Conservation (phyloP, 2,329 filamentous ascomycete species). For the Talaromyces sp. region DNA sequence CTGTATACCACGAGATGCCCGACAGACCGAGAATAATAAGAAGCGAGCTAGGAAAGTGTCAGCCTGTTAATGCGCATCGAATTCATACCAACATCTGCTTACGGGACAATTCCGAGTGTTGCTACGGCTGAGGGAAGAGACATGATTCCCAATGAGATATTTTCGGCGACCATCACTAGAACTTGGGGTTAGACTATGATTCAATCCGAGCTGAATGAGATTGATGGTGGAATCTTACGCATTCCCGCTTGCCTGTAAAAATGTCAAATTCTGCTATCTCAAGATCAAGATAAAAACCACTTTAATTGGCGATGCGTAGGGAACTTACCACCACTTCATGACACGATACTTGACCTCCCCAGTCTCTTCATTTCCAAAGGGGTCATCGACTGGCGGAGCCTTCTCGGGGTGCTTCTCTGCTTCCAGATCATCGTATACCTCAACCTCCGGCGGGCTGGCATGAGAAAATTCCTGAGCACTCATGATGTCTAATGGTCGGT, state of each 20-base stretch:
- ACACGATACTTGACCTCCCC: slow-evolving; percentile 53
- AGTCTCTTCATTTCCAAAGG: slow-evolving; percentile 40
- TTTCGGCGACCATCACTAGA: slow-evolving; percentile 59
- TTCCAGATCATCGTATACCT: slow-evolving; percentile 19
- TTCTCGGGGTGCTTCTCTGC: slow-evolving; percentile 22
- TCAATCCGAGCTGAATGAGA: neutral
- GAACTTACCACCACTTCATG: slow-evolving; percentile 46
- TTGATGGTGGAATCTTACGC: slow-evolving; percentile 30
- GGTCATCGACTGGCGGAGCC: slow-evolving; percentile 25
- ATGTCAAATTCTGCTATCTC: slow-evolving; percentile 5
- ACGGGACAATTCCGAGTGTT: slow-evolving; percentile 55
- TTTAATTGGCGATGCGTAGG: neutral
- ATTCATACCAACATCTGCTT: slow-evolving; percentile 17
- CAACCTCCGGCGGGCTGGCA: slow-evolving; percentile 12
- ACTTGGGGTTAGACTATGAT: neutral
- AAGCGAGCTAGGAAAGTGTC: slow-evolving; percentile 34
- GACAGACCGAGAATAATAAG: slow-evolving; percentile 57
- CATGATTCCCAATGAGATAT: slow-evolving; percentile 59
- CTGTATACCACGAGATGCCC: slow-evolving; percentile 59
- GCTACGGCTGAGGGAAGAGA: slow-evolving; percentile 58
- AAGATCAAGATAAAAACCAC: neutral
- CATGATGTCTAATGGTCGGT: slow-evolving; percentile 13
- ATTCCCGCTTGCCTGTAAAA: slow-evolving; percentile 42
- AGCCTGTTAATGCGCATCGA: neutral
- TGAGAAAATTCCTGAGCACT: slow-evolving; percentile 13